Base-by-base conservation (phyloP, 2,329 filamentous ascomycete species). In the Trichoderma endophyticum region DNA sequence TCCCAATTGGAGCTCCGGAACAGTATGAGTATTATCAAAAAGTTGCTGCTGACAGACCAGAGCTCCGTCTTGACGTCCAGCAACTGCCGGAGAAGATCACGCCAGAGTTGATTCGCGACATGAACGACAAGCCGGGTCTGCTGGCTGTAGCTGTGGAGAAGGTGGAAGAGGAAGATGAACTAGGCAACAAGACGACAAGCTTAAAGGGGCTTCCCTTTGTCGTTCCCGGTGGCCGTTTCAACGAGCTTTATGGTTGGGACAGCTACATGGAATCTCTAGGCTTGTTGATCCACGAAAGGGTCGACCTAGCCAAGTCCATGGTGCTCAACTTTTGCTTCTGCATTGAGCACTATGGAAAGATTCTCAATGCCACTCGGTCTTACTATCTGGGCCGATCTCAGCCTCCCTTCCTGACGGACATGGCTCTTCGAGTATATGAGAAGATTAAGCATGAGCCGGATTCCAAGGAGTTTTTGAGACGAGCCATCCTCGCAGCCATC, bases 191-290 rank as follows among this genome's bases (percentile, higher is more conserved):
- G 79, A 92, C 92, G 4, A 87, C 92, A 79, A 92, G 91, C 4
- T 84, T 97, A 54, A 87, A 87, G 43, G 96, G 96, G 3, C 86
- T 97, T 72, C 95, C 96, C 0, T 99, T 98, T 77, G 94, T 98
- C n/a, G 96, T 99, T 3, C 96, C 96, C 0, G 96, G 96, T 73
- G 96, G 96, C 28, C 90, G 96, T 34, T 99, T 99, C 90, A 99
- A 99, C 82, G 96, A 99, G 81, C 84, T 99, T 26, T 99, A 99
- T 80, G 95, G 95, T 61, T 99, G 96, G 96, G 96, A 99, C 82
- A 98, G 94, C 80, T 99, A 98, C 85, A 98, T 99, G 94, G 93
- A 95, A 81, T 96, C 95, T 6, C 86, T 98, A 3, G 96, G 96
- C 21, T 87, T 99, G 72, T 85, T 98, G 72, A 89, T 94, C 76